Evolutionary conservation across 768 basidiomycete species (phyloP).

Genomic region (Holtermannia corniformis): DNA sequence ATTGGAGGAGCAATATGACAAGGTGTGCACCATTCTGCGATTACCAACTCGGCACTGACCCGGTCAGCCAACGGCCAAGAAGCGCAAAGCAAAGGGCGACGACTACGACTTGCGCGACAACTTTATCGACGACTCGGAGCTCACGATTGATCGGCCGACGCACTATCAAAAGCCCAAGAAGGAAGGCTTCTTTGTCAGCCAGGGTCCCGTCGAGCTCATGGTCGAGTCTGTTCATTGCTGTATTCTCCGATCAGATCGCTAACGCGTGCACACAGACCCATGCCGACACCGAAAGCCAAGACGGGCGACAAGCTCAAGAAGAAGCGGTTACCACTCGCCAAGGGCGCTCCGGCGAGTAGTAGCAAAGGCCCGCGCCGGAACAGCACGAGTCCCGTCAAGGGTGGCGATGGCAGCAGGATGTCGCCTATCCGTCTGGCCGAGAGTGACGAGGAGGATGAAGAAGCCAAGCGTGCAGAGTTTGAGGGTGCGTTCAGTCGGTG

Average conservation of each 20-base stretch:
- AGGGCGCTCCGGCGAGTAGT: background rate
- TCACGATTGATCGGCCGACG: conserved; percentile 79
- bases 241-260: too few species aligned
- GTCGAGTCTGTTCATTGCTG: conserved; percentile 52
- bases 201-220: conserved; percentile 74
- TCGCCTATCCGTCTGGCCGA: background rate
- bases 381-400: background rate
- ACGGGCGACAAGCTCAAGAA: background rate
- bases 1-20: conserved; percentile 31
- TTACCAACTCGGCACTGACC: too few species aligned
- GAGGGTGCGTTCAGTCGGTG: background rate
- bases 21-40: conserved; percentile 11
- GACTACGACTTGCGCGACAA: conserved; percentile 88
- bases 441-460: background rate
- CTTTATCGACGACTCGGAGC: conserved; percentile 96
- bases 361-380: background rate
- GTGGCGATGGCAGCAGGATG: background rate
- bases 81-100: conserved; percentile 47
- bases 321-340: too few species aligned
- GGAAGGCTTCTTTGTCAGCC: conserved; percentile 69
- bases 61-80: background rate
- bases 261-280: background rate
- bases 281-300: background rate
- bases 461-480: background rate
- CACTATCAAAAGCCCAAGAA: conserved; percentile 87